phyloP scores from a whole-genome alignment of 2,329 filamentous ascomycete species.

The Verticillium nonalfalfae region DNA sequence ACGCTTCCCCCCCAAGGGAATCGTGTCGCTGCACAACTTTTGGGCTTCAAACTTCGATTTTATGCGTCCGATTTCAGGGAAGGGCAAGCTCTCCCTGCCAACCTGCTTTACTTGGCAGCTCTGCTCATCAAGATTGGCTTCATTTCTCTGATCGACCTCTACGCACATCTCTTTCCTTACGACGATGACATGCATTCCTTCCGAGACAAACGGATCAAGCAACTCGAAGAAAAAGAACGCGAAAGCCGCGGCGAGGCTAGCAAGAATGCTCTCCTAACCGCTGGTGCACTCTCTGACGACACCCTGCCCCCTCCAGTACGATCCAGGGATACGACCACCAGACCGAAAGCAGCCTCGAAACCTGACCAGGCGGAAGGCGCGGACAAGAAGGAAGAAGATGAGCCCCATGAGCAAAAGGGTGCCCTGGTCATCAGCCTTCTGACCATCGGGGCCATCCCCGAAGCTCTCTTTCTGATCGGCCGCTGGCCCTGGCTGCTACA shows the following conservation, averaged over 20 bases:
- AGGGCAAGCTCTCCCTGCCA: constrained; percentile 77
- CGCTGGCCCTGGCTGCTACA: constrained; percentile 91
- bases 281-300: constrained; percentile 82
- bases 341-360: constrained; percentile 48
- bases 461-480: constrained; percentile 86
- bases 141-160: constrained; percentile 84
- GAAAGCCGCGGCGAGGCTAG: constrained; percentile 63
- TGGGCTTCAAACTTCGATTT: constrained; percentile 95
- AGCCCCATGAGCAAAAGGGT: constrained; percentile 79
- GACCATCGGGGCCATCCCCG: constrained; percentile 85
- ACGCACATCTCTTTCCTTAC: constrained; percentile 81
- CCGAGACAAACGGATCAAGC: constrained; percentile 62
- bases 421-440: constrained; percentile 77
- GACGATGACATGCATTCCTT: constrained; percentile 78
- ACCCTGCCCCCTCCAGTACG: constrained; percentile 41
- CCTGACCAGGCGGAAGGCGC: constrained; percentile 18
- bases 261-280: constrained; percentile 79
- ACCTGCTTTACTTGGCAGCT: constrained; percentile 85
- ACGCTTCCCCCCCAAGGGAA: constrained; percentile 83
- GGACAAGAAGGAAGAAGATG: constrained; percentile 40
- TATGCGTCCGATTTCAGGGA: constrained; percentile 79
- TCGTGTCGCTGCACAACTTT: constrained; percentile 83
- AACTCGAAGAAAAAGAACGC: constrained; percentile 72
- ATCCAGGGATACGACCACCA: constrained; percentile 45
- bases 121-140: constrained; percentile 96